Percentiles rank a stretch among this genome's conserved stretches.
These are phyloP conservation scores for Aureobasidium leucospermi DNA, from an alignment of 2,329 filamentous ascomycete species.

Conservation along the genomic window DNA sequence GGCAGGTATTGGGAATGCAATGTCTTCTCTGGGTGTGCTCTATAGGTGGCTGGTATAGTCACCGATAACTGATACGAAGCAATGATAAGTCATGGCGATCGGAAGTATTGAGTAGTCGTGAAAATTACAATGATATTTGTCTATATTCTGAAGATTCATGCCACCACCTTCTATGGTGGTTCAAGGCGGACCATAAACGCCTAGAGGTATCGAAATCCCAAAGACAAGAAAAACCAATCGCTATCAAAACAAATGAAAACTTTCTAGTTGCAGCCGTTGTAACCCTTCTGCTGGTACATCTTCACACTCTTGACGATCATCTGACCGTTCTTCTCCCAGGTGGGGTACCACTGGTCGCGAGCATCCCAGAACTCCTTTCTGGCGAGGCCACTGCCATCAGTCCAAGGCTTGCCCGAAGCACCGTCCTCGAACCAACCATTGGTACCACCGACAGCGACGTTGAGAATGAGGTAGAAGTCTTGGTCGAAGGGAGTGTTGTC, in stretches of 20 bases:
- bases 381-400: slow-evolving; percentile 59
- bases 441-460: slow-evolving; percentile 33
- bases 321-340: slow-evolving; percentile 33
- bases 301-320: slow-evolving; percentile 33
- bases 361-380: slow-evolving; percentile 68
- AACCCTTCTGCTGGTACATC: slow-evolving; percentile 44
- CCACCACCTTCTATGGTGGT: not conserved
- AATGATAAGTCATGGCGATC: too few relatives aligned
- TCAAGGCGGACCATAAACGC: not conserved
- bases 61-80: too few relatives aligned
- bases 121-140: slow-evolving; percentile 3
- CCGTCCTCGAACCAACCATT: slow-evolving; percentile 74
- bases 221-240: not conserved
- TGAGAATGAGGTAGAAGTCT: slow-evolving; percentile 35
- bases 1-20: not conserved
- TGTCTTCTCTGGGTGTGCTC: not conserved
- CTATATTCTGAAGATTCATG: slow-evolving; percentile 2
- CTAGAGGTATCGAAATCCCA: slow-evolving; percentile 6
- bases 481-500: slow-evolving; percentile 35
- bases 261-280: slow-evolving; percentile 35
- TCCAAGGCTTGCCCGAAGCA: slow-evolving; percentile 67
- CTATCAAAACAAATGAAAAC: not conserved
- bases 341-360: slow-evolving; percentile 30
- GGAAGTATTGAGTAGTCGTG: not conserved
- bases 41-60: not conserved